Percentiles rank a stretch among this genome's conserved stretches.
phyloP scores from a whole-genome alignment of 495 filamentous ascomycete genomes.

The Annulohypoxylon nitens region DNA sequence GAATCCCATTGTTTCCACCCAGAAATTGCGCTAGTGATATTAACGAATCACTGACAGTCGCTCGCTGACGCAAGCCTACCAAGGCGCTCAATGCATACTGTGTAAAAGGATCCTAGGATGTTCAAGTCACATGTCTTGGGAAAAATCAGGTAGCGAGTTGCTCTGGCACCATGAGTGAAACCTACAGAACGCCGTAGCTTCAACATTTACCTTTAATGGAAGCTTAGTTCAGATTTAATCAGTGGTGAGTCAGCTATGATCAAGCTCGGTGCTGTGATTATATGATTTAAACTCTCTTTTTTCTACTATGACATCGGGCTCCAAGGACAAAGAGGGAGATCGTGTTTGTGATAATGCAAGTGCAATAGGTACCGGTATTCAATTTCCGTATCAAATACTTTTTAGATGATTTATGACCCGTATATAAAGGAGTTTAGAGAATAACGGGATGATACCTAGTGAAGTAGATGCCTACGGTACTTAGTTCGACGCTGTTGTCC shows the following conservation, averaged over 20 bases:
- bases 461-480: too few relatives aligned
- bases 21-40: not conserved
- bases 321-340: too few relatives aligned
- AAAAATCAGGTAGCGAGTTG: conserved; percentile 12
- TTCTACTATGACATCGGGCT: too few relatives aligned
- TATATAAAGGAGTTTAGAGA: too few relatives aligned
- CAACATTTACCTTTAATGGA: not conserved
- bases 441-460: too few relatives aligned
- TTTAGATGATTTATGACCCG: too few relatives aligned
- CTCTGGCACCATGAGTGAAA: not conserved
- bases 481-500: too few relatives aligned
- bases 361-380: too few relatives aligned
- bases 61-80: conserved; percentile 2
- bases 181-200: not conserved
- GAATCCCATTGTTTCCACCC: not conserved
- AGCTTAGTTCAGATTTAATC: not conserved
- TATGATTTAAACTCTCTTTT: not conserved
- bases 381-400: too few relatives aligned
- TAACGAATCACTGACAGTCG: not conserved
- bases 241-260: not conserved
- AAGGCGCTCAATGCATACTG: not conserved
- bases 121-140: not conserved
- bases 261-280: not conserved
- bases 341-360: too few relatives aligned
- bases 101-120: not conserved